A percentile compares a stretch with the other conserved stretches of the same genome.
These are phyloP conservation scores for Trametes cingulata DNA, from an alignment of 768 basidiomycete species.

Conservation along the genomic window DNA sequence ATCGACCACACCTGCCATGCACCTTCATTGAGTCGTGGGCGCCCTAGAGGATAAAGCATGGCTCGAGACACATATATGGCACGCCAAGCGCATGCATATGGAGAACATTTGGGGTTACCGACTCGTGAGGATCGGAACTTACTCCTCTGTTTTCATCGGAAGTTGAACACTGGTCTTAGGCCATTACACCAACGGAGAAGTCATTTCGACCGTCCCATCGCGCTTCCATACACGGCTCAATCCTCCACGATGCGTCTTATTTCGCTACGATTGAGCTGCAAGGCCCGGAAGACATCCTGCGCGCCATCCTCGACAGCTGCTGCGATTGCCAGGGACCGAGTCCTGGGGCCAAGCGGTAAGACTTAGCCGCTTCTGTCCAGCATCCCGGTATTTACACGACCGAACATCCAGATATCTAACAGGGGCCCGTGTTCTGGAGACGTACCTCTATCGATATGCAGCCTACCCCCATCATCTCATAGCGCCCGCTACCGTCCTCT, in stretches of 20 bases:
- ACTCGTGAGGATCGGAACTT: conserved; percentile 48
- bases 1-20: too few relatives aligned
- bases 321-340: conserved; percentile 66
- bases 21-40: not conserved
- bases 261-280: conserved; percentile 71
- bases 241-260: conserved; percentile 91
- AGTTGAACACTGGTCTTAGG: conserved; percentile 42
- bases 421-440: conserved; percentile 68
- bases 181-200: conserved; percentile 87
- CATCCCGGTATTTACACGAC: not conserved
- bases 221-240: conserved; percentile 80
- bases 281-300: conserved; percentile 59
- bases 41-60: conserved; percentile 77
- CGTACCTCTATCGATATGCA: conserved; percentile 61
- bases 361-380: not conserved
- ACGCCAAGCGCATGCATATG: conserved; percentile 97
- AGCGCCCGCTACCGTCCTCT: conserved; percentile 71
- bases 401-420: conserved; percentile 51
- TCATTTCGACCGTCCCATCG: conserved; percentile 90
- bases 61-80: conserved; percentile 98
- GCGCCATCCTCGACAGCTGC: conserved; percentile 50
- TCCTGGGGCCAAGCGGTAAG: conserved; percentile 63
- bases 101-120: conserved; percentile 89
- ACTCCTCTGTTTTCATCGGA: not conserved
- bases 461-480: conserved; percentile 72